Conservation (phyloP, 306 rosid species). For the Albizia julibrissin region DNA sequence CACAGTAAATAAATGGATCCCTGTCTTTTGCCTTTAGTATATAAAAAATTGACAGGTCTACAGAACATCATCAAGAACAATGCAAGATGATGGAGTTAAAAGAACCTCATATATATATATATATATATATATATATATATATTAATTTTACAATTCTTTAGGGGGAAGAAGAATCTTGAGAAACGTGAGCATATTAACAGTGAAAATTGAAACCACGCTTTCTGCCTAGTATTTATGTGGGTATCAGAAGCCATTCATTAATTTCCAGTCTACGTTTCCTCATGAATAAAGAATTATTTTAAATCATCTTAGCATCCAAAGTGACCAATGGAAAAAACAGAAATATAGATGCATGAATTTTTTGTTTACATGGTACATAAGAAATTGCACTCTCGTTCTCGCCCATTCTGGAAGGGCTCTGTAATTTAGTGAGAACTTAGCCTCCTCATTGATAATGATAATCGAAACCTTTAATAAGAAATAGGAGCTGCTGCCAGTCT, state of each 20-base stretch:
- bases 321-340: not conserved
- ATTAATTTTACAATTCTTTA: not conserved
- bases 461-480: not conserved
- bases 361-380: not conserved
- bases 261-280: not conserved
- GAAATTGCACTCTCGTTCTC: not conserved
- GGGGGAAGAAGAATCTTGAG: not conserved
- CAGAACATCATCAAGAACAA: slow-evolving; percentile 17
- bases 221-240: not conserved
- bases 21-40: no score
- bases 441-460: not conserved
- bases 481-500: not conserved
- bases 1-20: not conserved
- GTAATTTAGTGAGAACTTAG: not conserved
- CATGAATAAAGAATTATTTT: not conserved
- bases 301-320: not conserved
- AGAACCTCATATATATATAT: not conserved
- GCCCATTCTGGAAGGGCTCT: not conserved
- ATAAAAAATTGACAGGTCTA: not conserved
- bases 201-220: not conserved
- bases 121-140: no score
- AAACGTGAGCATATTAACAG: not conserved
- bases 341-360: not conserved
- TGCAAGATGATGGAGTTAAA: not conserved
- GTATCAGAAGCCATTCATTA: not conserved